A percentile compares a stretch with the other conserved stretches of the same genome.
These are phyloP conservation scores for Tremella mesenterica DNA, from an alignment of 768 basidiomycete genomes.

Conservation along the genomic window DNA sequence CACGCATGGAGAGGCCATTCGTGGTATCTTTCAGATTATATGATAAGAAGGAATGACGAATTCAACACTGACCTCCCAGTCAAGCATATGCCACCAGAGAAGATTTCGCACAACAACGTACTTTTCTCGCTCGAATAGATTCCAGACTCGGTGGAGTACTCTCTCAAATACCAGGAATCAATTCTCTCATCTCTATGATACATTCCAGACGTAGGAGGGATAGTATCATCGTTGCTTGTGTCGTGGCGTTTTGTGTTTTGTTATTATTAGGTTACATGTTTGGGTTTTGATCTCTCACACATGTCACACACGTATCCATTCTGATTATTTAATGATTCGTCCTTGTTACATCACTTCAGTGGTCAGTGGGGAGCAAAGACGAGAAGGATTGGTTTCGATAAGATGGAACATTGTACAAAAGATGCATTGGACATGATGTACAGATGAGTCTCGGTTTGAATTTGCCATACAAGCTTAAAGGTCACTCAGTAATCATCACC, in stretches of 20 bases:
- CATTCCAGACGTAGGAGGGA: constrained; percentile 81
- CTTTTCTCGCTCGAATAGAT: constrained; percentile 67
- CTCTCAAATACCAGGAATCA: constrained; percentile 86
- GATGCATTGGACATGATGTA: neutral
- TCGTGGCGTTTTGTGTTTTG: constrained; percentile 79
- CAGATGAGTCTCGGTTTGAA: too few relatives aligned
- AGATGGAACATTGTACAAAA: constrained; percentile 1
- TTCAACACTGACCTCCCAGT: constrained; percentile 46
- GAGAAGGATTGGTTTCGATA: neutral
- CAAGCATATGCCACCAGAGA: constrained; percentile 96
- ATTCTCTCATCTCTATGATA: constrained; percentile 83
- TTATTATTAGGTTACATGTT: constrained; percentile 52
- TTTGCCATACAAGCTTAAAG: too few relatives aligned
- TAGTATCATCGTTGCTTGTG: constrained; percentile 72
- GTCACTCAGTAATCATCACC: constrained; percentile 47
- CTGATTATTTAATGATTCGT: too few relatives aligned
- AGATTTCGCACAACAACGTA: constrained; percentile 77
- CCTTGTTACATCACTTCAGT: too few relatives aligned
- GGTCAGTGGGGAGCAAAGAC: neutral
- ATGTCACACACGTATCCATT: too few relatives aligned
- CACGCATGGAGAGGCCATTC: neutral
- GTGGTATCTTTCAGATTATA: too few relatives aligned
- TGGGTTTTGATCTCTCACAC: constrained; percentile 34
- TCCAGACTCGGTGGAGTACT: constrained; percentile 73
- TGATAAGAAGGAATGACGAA: neutral